Percentiles rank a stretch among this genome's conserved stretches.
Evolutionary conservation across 1,284 basidiomycete genomes (phyloP).

Genomic region (Irpex lacteus): DNA sequence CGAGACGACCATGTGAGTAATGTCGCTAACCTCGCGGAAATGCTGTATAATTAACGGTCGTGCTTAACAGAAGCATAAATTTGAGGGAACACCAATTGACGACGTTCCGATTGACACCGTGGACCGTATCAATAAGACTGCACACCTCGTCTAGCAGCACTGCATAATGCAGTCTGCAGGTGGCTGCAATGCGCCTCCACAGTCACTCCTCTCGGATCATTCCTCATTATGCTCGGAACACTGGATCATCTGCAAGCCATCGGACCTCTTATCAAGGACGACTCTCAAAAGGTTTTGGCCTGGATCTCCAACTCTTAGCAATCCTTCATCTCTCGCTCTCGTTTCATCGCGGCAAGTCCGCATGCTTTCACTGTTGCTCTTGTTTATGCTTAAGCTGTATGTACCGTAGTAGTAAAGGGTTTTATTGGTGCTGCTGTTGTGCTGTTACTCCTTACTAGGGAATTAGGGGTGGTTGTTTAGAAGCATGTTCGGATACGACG

Average conservation of each 20-base stretch:
- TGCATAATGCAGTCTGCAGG: no score
- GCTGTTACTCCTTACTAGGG: no score
- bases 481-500: not conserved
- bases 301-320: not conserved
- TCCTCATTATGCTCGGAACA: no score
- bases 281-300: no score
- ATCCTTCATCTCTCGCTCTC: not conserved
- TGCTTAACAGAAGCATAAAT: not conserved
- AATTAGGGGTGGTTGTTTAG: not conserved
- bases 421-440: not conserved
- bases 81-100: slow-evolving; percentile 2
- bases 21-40: not conserved
- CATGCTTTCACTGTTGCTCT: not conserved
- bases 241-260: not conserved
- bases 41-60: not conserved
- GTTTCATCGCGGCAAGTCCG: not conserved
- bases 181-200: no score
- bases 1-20: not conserved
- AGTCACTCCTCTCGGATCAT: no score
- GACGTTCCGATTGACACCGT: not conserved
- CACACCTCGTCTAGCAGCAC: not conserved
- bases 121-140: slow-evolving; percentile 3
- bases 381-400: not conserved
- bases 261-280: no score
- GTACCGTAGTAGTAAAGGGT: not conserved